A percentile compares a stretch with the other conserved stretches of the same genome.
These are phyloP conservation scores for Dipodascopsis uninucleata DNA, from an alignment of 805 yeast species.

Conservation along the genomic window DNA sequence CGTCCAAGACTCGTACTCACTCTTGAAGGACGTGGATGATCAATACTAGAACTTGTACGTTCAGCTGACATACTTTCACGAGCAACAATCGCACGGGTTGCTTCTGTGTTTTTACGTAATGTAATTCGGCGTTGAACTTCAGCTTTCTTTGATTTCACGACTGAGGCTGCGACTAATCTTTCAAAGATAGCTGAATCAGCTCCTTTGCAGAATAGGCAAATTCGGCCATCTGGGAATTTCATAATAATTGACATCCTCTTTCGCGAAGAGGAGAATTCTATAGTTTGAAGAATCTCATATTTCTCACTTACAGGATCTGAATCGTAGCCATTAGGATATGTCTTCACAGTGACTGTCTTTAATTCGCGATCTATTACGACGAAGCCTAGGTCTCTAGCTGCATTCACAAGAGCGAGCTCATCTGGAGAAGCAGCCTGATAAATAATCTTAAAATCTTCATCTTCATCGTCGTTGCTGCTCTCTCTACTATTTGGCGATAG, in stretches of 20 bases:
- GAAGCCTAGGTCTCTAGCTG: slow-evolving; percentile 93
- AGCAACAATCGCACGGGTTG: slow-evolving; percentile 54
- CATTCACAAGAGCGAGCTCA: slow-evolving; percentile 87
- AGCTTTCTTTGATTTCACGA: slow-evolving; percentile 62
- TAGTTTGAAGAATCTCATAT: slow-evolving; percentile 71
- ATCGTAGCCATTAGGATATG: slow-evolving; percentile 81
- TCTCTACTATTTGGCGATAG: slow-evolving; percentile 1
- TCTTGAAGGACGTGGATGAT: slow-evolving; percentile 5
- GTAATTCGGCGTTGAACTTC: slow-evolving; percentile 57
- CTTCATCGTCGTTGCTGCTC: slow-evolving; percentile 28
- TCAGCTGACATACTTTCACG: slow-evolving; percentile 47
- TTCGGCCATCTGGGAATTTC: slow-evolving; percentile 66
- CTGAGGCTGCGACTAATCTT: slow-evolving; percentile 52
- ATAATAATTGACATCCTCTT: slow-evolving; percentile 93
- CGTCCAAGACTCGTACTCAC: slow-evolving; percentile 31
- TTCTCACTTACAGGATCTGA: slow-evolving; percentile 56
- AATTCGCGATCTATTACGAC: slow-evolving; percentile 70
- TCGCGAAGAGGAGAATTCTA: slow-evolving; percentile 82
- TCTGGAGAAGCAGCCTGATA: slow-evolving; percentile 97
- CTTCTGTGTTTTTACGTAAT: slow-evolving; percentile 71
- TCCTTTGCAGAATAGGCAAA: slow-evolving; percentile 85
- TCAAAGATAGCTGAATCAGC: slow-evolving; percentile 90
- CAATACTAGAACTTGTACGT: slow-evolving; percentile 1
- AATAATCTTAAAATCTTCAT: slow-evolving; percentile 48
- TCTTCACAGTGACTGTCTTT: slow-evolving; percentile 58